Evolutionary conservation across 2,329 filamentous ascomycete genomes (phyloP).

Genomic region (Colletotrichum spaethianum): DNA sequence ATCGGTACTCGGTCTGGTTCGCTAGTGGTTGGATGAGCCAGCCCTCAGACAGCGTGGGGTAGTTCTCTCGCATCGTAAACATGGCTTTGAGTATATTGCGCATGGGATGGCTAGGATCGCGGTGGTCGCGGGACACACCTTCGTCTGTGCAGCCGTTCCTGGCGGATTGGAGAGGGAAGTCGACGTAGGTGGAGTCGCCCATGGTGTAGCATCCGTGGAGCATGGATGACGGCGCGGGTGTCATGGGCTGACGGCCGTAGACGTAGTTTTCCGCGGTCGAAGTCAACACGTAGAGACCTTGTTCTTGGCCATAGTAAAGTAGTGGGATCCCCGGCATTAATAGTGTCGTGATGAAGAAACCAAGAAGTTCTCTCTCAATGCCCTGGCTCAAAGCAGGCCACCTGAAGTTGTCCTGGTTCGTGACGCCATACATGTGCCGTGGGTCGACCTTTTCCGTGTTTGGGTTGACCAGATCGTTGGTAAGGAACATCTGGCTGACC

Average conservation of each 20-base stretch:
- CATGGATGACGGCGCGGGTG: conserved; percentile 73
- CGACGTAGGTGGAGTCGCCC: conserved; percentile 46
- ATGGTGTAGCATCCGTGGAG: conserved; percentile 75
- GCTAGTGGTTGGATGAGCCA: conserved; percentile 44
- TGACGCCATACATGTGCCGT: conserved; percentile 74
- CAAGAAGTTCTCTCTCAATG: conserved; percentile 69
- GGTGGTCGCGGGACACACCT: conserved; percentile 70
- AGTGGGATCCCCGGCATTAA: conserved; percentile 73
- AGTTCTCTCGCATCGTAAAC: background rate
- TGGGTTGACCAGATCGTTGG: conserved; percentile 72
- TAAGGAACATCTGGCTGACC: conserved; percentile 14
- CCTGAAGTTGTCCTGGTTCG: conserved; percentile 76
- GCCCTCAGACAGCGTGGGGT: background rate
- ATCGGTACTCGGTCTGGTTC: conserved; percentile 63
- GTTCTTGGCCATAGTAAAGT: conserved; percentile 75
- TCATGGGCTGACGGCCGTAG: conserved; percentile 75
- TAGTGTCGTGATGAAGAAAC: conserved; percentile 70
- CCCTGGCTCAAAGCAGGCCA: conserved; percentile 64
- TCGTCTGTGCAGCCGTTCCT: conserved; percentile 70
- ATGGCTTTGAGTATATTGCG: conserved; percentile 68
- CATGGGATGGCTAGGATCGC: conserved; percentile 73
- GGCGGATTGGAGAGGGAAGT: conserved; percentile 42
- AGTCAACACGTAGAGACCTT: conserved; percentile 68
- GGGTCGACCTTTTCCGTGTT: conserved; percentile 74
- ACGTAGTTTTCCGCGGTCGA: conserved; percentile 76